Conservation (phyloP, 768 basidiomycete genomes). For the Phanerodontia chrysosporium region DNA sequence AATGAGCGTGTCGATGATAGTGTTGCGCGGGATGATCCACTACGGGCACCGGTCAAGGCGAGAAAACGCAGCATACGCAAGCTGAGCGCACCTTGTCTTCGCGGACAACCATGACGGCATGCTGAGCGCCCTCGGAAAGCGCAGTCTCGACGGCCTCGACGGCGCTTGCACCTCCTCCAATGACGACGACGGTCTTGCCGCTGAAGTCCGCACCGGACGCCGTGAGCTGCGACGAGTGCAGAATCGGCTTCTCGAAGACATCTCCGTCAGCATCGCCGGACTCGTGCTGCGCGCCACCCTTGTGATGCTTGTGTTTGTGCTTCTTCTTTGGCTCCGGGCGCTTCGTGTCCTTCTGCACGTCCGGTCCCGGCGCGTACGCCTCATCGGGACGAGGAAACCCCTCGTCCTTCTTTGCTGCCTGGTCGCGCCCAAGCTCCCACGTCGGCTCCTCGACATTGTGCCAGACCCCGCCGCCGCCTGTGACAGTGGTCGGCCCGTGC, state of each 20-base stretch:
- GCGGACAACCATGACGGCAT: constrained; percentile 36
- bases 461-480: constrained; percentile 6
- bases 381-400: constrained; percentile 15
- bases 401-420: constrained; percentile 11
- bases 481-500: not conserved
- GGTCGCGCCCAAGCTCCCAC: constrained; percentile 11
- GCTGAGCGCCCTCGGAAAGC: constrained; percentile 28
- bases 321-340: not conserved
- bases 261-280: constrained; percentile 10
- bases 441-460: constrained; percentile 4
- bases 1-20: constrained; percentile 43
- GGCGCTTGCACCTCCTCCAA: constrained; percentile 52
- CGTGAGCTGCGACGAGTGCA: constrained; percentile 44
- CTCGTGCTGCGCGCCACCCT: not conserved
- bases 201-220: constrained; percentile 28
- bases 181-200: constrained; percentile 41
- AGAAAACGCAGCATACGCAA: no score
- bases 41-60: no score
- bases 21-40: constrained; percentile 47
- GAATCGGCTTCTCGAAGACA: constrained; percentile 32
- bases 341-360: constrained; percentile 7
- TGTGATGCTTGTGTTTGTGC: not conserved
- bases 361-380: constrained; percentile 6
- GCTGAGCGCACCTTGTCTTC: constrained; percentile 36
- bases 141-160: constrained; percentile 43